Evolutionary conservation across 352 stramenopile genomes (phyloP), one percentile per base, ranked within the genome.

Genomic region (Thalassiosira hispida): DNA sequence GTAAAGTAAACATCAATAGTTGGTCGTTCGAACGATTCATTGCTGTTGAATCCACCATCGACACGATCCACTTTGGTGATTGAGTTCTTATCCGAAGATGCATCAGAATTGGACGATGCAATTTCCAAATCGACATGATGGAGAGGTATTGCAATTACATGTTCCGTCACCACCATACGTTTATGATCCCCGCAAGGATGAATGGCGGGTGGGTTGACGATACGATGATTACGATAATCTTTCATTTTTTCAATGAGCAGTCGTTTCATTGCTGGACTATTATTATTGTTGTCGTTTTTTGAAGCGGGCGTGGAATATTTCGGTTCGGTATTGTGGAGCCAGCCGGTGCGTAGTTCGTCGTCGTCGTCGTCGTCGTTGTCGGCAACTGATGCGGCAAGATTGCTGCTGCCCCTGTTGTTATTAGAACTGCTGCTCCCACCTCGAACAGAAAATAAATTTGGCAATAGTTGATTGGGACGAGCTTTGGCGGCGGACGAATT

Each of bases 281-380:
- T n/a, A 9, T 31, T 51, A n/a, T 16, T 52, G 9, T 14, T 38
- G 38, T 62, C 53, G 53, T 62, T 47, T 46, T 52, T 22, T 11
- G 59, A 40, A 14, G 35, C 8, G 12, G 60, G 22, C 29, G 56
- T 63, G 27, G 23, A 68, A 16, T 68, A 56, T 47, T 77, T 71
- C n/a, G 79, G 66, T 55, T 83, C 47, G 0, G 76, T 87, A 66
- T 91, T 92, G 71, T 94, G 89, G 56, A 94, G 76, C 89, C 89
- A 94, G 52, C 89, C 89, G 0, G 89, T 94, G 11, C 79, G 77
- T 2, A 77, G 71, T 61, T 80, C 69, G 22, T 71, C 55, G 1
- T 83, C 62, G 22, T 69, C 29, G 52, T 72, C 38, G 23, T 74
- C 53, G 20, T n/a, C 16, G 33, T 62, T 49, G 22, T 44, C 18